phyloP scores from a whole-genome alignment of 2,329 filamentous ascomycete genomes.

The Aspergillus neotritici region DNA sequence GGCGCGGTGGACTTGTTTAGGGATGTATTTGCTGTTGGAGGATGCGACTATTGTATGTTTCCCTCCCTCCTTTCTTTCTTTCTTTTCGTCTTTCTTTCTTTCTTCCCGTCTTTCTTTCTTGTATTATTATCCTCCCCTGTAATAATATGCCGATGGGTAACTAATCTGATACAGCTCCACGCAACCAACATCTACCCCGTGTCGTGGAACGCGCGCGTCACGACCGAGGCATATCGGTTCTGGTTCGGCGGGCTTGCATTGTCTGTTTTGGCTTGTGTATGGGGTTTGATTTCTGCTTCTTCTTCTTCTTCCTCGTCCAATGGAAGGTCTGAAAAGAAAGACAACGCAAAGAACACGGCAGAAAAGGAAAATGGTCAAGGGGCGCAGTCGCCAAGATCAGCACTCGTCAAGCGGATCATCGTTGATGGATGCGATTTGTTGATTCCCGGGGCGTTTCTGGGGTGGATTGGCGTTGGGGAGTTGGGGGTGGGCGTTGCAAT shows the following conservation, averaged over 20 bases:
- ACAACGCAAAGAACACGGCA: slow-evolving; percentile 16
- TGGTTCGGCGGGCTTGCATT: slow-evolving; percentile 62
- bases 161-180: slow-evolving; percentile 35
- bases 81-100: neutral
- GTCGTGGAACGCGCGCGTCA: slow-evolving; percentile 42
- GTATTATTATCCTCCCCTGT: neutral
- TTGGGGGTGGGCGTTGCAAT: slow-evolving; percentile 54
- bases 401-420: slow-evolving; percentile 46
- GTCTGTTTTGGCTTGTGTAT: slow-evolving; percentile 38
- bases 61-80: neutral
- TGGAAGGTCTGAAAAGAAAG: slow-evolving; percentile 15
- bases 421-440: slow-evolving; percentile 58
- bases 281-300: slow-evolving; percentile 16
- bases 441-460: slow-evolving; percentile 55
- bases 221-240: slow-evolving; percentile 60
- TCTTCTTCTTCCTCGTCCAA: slow-evolving; percentile 11
- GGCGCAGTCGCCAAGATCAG: slow-evolving; percentile 1
- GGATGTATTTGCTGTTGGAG: slow-evolving; percentile 64
- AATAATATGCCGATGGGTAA: slow-evolving; percentile 14
- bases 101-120: neutral
- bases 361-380: slow-evolving; percentile 16
- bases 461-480: slow-evolving; percentile 53
- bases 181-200: slow-evolving; percentile 48
- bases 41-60: slow-evolving; percentile 55
- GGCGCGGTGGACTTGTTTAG: slow-evolving; percentile 54